phyloP scores from a whole-genome alignment of 768 basidiomycete genomes.

The Leccinum fibrillosum region DNA sequence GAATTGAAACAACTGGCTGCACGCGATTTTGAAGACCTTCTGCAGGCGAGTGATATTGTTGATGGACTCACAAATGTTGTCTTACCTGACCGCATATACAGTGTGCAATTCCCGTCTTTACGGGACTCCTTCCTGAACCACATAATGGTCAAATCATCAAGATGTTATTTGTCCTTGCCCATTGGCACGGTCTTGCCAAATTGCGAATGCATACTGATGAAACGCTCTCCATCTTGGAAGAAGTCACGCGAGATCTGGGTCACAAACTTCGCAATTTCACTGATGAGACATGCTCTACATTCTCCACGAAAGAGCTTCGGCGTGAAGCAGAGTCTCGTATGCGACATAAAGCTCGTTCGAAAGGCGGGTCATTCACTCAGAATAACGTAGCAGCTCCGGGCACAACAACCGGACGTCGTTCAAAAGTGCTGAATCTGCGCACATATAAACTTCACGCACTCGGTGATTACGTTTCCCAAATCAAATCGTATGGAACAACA shows the following conservation, averaged over 20 bases:
- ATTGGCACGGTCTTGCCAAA: background rate
- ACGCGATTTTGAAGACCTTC: background rate
- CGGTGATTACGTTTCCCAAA: background rate
- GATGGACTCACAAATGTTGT: background rate
- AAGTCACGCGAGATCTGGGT: background rate
- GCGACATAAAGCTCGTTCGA: too few relatives aligned
- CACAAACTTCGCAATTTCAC: accelerated
- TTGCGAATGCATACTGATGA: background rate
- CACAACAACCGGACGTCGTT: accelerated
- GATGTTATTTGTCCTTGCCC: background rate
- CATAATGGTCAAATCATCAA: background rate
- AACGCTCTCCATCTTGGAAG: background rate
- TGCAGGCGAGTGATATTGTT: background rate
- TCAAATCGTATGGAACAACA: background rate
- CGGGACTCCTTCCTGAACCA: background rate
- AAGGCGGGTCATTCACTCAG: accelerated
- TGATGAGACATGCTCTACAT: accelerated
- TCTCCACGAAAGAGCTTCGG: too few relatives aligned
- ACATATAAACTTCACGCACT: background rate
- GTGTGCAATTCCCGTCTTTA: background rate
- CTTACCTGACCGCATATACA: background rate
- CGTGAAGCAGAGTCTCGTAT: too few relatives aligned
- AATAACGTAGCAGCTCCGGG: too few relatives aligned
- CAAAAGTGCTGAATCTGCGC: background rate
- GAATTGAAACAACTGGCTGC: background rate